Evolutionary conservation across 116 monocot genomes (phyloP).

Genomic region (Iris pallida): DNA sequence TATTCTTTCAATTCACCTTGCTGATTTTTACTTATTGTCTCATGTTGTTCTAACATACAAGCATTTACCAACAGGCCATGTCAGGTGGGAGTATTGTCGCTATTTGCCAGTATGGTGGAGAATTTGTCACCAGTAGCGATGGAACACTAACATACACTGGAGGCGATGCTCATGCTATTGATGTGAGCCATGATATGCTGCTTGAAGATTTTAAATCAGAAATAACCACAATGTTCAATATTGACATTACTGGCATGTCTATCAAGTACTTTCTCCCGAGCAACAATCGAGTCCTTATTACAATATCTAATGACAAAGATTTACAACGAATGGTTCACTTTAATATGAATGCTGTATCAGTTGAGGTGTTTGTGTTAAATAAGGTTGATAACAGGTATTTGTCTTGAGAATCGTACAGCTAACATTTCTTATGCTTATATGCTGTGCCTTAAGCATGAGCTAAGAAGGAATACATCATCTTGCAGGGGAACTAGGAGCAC

Average conservation of each 20-base stretch:
- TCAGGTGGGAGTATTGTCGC: conserved; percentile 20
- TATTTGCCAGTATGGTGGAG: conserved; percentile 49
- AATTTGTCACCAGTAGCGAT: conserved; percentile 22
- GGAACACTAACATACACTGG: conserved; percentile 35
- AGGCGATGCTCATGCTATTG: conserved; percentile 51
- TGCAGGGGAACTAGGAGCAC: conserved; percentile 20
- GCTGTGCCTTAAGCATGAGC: background rate
- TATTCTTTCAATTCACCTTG: background rate
- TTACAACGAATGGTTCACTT: conserved; percentile 41
- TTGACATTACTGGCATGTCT: conserved; percentile 27
- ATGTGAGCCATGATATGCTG: conserved; percentile 29
- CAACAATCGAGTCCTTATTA: conserved; percentile 32
- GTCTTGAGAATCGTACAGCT: background rate
- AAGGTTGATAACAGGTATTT: conserved; percentile 26
- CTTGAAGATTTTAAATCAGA: conserved; percentile 36
- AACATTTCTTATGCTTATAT: background rate
- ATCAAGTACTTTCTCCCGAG: conserved; percentile 44
- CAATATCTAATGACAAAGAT: conserved; percentile 45
- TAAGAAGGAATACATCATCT: background rate
- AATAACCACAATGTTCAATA: conserved; percentile 31
- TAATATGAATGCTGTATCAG: conserved; percentile 22
- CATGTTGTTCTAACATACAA: background rate
- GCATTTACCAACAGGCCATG: conserved; percentile 12
- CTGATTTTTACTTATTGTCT: no score
- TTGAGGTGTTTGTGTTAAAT: conserved; percentile 26